Evolutionary conservation across 805 yeast genomes (phyloP).

Genomic region (Ogataea minuta): DNA sequence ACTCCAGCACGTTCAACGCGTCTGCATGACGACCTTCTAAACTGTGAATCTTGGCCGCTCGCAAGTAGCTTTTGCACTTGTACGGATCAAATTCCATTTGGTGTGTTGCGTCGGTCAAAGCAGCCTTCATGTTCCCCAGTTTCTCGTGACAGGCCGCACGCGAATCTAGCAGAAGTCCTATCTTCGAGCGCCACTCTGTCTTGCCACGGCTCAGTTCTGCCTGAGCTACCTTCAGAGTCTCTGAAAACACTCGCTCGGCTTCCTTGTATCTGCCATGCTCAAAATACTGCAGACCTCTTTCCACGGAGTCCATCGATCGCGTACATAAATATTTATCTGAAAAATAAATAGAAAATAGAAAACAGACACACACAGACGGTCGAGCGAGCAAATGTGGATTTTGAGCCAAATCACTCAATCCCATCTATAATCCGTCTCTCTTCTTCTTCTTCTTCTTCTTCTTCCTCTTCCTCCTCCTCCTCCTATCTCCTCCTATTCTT

Average conservation of each 20-base stretch:
- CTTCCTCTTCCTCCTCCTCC: conserved; percentile 2
- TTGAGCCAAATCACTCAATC: neutral
- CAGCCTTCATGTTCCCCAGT: conserved; percentile 31
- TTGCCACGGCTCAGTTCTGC: conserved; percentile 1
- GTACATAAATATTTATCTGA: neutral
- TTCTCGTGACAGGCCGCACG: conserved; percentile 51
- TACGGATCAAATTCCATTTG: conserved; percentile 41
- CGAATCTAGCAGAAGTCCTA: conserved; percentile 36
- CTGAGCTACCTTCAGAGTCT: conserved; percentile 18
- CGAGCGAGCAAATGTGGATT: too few relatives aligned
- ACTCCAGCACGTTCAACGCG: conserved; percentile 37
- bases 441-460: too few relatives aligned
- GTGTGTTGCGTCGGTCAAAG: conserved; percentile 38
- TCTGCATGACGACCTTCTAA: conserved; percentile 29
- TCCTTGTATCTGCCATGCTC: conserved; percentile 19
- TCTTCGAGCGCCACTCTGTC: conserved; percentile 11
- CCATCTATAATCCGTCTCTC: too few relatives aligned
- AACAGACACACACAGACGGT: too few relatives aligned
- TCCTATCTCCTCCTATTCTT: conserved; percentile 13
- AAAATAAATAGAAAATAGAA: neutral
- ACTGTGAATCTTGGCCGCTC: conserved; percentile 40
- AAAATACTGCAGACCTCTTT: conserved; percentile 22
- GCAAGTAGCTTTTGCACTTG: conserved; percentile 48
- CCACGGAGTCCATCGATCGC: conserved; percentile 13
- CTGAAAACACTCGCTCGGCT: conserved; percentile 23